A percentile compares a stretch with the other conserved stretches of the same genome.
Evolutionary conservation across 805 yeast species (phyloP).

Genomic region (Ogataea dorogensis): DNA sequence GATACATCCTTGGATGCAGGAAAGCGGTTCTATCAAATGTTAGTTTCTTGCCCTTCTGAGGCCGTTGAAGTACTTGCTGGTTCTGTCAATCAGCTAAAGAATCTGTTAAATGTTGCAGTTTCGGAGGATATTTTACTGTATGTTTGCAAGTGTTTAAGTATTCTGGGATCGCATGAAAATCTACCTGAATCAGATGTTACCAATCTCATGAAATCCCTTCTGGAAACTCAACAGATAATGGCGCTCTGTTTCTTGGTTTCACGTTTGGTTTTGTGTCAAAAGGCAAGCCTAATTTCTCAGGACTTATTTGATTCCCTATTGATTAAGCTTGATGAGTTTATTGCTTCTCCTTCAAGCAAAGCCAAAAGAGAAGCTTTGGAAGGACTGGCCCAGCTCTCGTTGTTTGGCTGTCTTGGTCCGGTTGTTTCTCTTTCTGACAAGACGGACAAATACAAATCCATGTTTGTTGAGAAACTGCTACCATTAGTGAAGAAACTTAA

Average conservation of each 20-base stretch:
- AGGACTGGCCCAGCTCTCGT: slow-evolving; percentile 41
- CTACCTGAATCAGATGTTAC: slow-evolving; percentile 16
- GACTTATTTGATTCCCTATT: slow-evolving; percentile 14
- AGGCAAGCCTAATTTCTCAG: slow-evolving; percentile 22
- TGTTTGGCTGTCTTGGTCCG: slow-evolving; percentile 48
- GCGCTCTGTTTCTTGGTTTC: slow-evolving; percentile 47
- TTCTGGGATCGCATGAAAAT: slow-evolving; percentile 38
- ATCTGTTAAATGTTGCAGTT: slow-evolving; percentile 16
- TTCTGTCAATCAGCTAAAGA: slow-evolving; percentile 16
- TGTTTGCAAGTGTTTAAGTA: slow-evolving; percentile 28
- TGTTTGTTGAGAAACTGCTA: slow-evolving; percentile 32
- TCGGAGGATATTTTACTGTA: slow-evolving; percentile 27
- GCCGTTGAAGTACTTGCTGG: slow-evolving; percentile 17
- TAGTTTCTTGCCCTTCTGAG: slow-evolving; percentile 26
- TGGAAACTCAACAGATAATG: slow-evolving; percentile 21
- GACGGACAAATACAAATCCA: slow-evolving; percentile 21
- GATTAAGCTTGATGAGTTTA: slow-evolving; percentile 23
- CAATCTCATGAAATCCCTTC: slow-evolving; percentile 8
- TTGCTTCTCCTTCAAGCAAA: slow-evolving; percentile 21
- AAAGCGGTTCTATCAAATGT: slow-evolving; percentile 22
- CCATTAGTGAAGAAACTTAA: slow-evolving; percentile 51
- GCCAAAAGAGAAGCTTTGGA: slow-evolving; percentile 35
- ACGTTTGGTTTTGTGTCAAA: slow-evolving; percentile 39
- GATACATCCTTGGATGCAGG: slow-evolving; percentile 1
- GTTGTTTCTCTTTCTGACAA: slow-evolving; percentile 16